Evolutionary conservation across 2,329 filamentous ascomycete species (phyloP), one percentile per base, ranked within the genome.

Genomic region (Monascus ruber): DNA sequence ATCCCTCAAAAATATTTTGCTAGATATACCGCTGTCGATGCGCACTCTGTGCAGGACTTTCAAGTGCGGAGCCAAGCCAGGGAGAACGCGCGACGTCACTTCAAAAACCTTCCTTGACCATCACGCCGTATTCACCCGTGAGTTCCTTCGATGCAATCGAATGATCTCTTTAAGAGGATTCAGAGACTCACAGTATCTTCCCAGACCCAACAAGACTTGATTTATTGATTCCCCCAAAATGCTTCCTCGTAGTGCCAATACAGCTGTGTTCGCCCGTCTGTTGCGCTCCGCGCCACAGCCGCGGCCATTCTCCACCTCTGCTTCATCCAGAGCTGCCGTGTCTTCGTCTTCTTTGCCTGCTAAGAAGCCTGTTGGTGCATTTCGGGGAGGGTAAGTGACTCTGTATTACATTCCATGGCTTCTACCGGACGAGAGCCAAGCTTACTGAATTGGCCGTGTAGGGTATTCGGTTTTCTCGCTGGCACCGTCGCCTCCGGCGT

Each of bases 381-480:
- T 84, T 57, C 67, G 81, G 56, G 80, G 79, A 69, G 79, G 79
- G 81, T 84, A 62, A 70, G 77, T 70, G 40, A 28, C 32, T 37
- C 5, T 17, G 17, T 3, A 17, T 17, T 17, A 17, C 17, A 17
- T 17, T 17, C 17, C 17, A 17, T 17, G 6, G 26, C 31, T 40
- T 2, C 26, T n/a, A 31, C 38, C 26, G 17, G 17, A 17, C 17
- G 17, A 17, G 17, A 17, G 17, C 17, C 17, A 17, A 17, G 5
- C 24, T 36, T 38, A 4, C 33, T 7, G 17, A 27, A 35, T 10
- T 24, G 17, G 17, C 17, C 17, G 17, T 17, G 17, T 17, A 95
- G 89, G 42, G 69, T 95, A 43, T 86, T 94, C 54, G 89, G 89
- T 38, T 96, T 96, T 71, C 79, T 96, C 37, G 72, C 91, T 47